Percentiles rank a stretch among this genome's conserved stretches.
phyloP scores from a whole-genome alignment of 192 early-diverging fungal species.

The Backusella luteola region DNA sequence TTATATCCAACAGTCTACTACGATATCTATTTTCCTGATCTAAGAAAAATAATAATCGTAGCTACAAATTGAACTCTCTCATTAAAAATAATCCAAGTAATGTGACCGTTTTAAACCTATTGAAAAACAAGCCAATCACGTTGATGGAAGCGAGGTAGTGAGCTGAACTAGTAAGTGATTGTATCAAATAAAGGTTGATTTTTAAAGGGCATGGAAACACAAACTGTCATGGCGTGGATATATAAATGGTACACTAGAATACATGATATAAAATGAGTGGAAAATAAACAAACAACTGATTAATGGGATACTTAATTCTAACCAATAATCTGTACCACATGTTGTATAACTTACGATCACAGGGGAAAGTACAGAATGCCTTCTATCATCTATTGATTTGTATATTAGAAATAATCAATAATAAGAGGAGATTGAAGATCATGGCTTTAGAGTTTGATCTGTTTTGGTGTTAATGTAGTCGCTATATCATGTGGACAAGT shows the following conservation, averaged over 20 bases:
- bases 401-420: neutral
- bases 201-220: neutral
- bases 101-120: neutral
- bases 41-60: neutral
- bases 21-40: neutral
- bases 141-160: neutral
- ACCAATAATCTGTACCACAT: constrained; percentile 7
- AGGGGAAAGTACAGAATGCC: neutral
- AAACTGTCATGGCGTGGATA: neutral
- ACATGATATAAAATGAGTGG: neutral
- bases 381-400: neutral
- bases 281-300: constrained; percentile 4
- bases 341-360: neutral
- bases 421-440: neutral
- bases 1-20: neutral
- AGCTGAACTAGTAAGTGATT: neutral
- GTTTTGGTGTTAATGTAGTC: neutral
- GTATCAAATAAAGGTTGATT: neutral
- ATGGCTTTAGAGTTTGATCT: neutral
- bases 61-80: neutral
- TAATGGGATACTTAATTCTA: neutral
- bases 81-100: neutral
- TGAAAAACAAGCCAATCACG: neutral
- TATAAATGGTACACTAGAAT: neutral
- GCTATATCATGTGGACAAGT: neutral